Base-by-base conservation (phyloP, 2,329 filamentous ascomycete genomes). In the Pestalotiopsis sp. region DNA sequence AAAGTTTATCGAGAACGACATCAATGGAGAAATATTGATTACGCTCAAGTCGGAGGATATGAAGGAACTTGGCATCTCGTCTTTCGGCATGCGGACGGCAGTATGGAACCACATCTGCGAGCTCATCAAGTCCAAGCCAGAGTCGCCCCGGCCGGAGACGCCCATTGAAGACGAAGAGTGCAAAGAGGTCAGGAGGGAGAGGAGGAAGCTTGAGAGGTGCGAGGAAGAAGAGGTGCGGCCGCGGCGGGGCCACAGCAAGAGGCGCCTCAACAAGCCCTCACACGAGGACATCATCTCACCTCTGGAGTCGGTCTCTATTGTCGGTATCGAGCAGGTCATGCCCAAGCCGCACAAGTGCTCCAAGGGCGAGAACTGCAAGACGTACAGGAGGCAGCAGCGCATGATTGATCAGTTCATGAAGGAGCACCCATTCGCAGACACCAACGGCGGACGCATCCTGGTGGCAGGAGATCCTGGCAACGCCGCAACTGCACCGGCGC, bases 21-120 rank as follows among this genome's bases (percentile, higher is more conserved):
- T 99, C 79, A 94, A 92, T 31, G 95, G 95, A 14, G 87, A 90
- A 4, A 93, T 98, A 68, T 84, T 98, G 23, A 90, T 97, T 66
- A 94, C 95, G n/a, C 84, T 99, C 58, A 94, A 97, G 77, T 95
- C 95, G 73, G 94, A 97, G 72, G 95, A 96, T 75, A 83, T 96
- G 68, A 92, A 92, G 78, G 93, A 96, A 80, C 86, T 96, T 20
- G 91, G 91, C 72, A 95, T 96, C 68, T 85, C 88, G 69, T 95
- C 93, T 1, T 95, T 96, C 76, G 93, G 93, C 58, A 92, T 95
- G 74, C 86, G 93, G 70, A 93, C 92, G 73, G 90, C 90, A 75
- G 83, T 95, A 14, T 96, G 93, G 93, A 90, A 91, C 74, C 90
- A 94, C 77, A 93, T 96, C 69, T 90, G 92, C 78, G 82, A 86